Base-by-base conservation (phyloP, 192 early-diverging fungal species). In the Spizellomyces sp. region DNA sequence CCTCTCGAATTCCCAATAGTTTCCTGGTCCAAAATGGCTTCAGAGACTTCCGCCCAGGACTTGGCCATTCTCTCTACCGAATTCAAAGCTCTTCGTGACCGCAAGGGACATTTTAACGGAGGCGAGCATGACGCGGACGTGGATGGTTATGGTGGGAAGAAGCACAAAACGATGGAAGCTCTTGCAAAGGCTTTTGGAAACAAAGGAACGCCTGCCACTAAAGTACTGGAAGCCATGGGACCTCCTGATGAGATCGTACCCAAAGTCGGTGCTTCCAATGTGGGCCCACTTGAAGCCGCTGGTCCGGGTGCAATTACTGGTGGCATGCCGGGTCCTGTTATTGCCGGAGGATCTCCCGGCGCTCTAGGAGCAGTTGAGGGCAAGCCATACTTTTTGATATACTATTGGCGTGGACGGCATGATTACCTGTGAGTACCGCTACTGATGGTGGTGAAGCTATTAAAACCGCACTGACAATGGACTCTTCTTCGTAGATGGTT, bases 331-430 rank as follows among this genome's bases (percentile, higher is more conserved):
- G 66, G 66, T 14, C 73, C 73, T 17, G 56, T 67, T 10, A 19
- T 75, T 8, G 66, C 62, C 10, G 64, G 57, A 43, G 73, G 73
- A 5, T 43, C 21, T 58, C 36, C 68, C 4, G 6, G 5, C 2
- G 36, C 54, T 9, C 42, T 15, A 4, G 73, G 66, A 17, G 59
- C 60, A 3, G 44, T 5, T 21, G 42, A 22, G 44, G 66, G 66
- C 8, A 52, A 62, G 45, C 36, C 55, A 14, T 75, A 75, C 66
- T 75, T 75, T 56, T n/a, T 68, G 8, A 42, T 68, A n/a, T 75
- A 75, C 48, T 63, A 75, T 41, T 75, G 73, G 73, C n/a, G 73
- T 12, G 73, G 73, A 14, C 64, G 60, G n/a, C 73, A 75, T 61
- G 73, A 48, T 17, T 48, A 48, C 10, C 36, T 64, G 14, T 61